Evolutionary conservation across 2,329 filamentous ascomycete genomes (phyloP), one percentile per base, ranked within the genome.

Genomic region (Cucurbitaria berberidis): DNA sequence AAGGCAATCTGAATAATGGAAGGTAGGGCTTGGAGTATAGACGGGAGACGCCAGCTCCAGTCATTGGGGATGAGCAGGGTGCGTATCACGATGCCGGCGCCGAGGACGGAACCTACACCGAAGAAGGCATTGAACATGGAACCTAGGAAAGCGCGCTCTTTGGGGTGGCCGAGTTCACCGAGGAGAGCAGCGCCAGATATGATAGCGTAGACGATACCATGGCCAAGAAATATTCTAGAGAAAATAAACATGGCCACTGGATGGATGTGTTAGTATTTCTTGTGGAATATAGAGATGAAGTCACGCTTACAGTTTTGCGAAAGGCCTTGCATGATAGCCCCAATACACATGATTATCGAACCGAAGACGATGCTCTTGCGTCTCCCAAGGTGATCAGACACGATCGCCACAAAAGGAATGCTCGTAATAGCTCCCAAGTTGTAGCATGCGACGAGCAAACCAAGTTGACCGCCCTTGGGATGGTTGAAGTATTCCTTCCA

Each of bases 41-140:
- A 84, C 45, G 88, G 86, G 32, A 83, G 84, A 44, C 86, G 80
- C 87, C 87, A 90, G 2, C 84, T 85, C 86, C 86, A 89, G 63
- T 88, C 78, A 57, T 73, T 82, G 8, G 75, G 67, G 53, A 89
- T 82, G 30, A 80, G 76, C 21, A 82, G 76, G 1, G 86, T 89
- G 27, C 84, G 86, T 77, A 86, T 87, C 29, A 85, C 84, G 44
- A 88, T 82, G 69, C 83, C 84, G 3, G 84, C 84, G 8, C 86
- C 85, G 22, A 86, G 54, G 11, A 81, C 69, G 6, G 76, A 74
- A 13, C 84, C 85, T 43, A 86, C 70, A 63, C 87, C 87, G 82
- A 85, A 89, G 51, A 88, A 76, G 55, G 84, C 87, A 70, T 89
- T 89, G 75, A 89, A 89, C 57, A 89, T 81, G n/a, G 85, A 80